Percentiles rank a stretch among this genome's conserved stretches.
These are phyloP conservation scores for Grosmannia clavigera DNA, from an alignment of 2,329 filamentous ascomycete genomes.

Conservation along the genomic window DNA sequence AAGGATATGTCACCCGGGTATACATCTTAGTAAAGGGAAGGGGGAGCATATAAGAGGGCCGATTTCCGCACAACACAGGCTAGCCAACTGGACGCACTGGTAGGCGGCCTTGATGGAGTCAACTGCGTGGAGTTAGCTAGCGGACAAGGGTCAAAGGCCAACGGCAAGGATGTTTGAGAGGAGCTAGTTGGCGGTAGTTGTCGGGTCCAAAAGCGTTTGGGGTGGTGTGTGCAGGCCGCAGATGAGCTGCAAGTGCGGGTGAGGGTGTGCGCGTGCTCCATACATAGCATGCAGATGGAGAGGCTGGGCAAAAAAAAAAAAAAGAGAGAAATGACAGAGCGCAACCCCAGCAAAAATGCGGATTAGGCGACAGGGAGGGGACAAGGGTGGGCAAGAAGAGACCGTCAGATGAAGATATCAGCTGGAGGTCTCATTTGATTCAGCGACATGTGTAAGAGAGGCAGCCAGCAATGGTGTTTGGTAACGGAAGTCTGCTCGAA, in stretches of 20 bases:
- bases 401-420: not conserved
- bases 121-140: not conserved
- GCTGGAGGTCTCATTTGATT: not conserved
- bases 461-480: not conserved
- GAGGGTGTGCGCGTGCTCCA: not conserved
- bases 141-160: not conserved
- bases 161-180: not conserved
- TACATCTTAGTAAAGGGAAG: not conserved
- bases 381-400: not conserved
- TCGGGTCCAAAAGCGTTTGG: not conserved
- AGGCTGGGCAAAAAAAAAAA: not conserved
- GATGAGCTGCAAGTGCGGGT: not conserved
- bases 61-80: not conserved
- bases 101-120: not conserved
- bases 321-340: not conserved
- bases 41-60: not conserved
- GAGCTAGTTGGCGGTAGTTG: not conserved
- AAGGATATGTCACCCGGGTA: not conserved
- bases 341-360: not conserved
- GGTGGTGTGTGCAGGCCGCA: not conserved
- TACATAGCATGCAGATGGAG: not conserved
- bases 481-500: not conserved
- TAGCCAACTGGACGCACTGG: not conserved
- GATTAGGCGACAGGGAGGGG: not conserved
- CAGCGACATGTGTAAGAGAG: not conserved